Evolutionary conservation across 495 filamentous ascomycete species (phyloP), one percentile per base, ranked within the genome.

Genomic region (Aspergillus coremiiformis): DNA sequence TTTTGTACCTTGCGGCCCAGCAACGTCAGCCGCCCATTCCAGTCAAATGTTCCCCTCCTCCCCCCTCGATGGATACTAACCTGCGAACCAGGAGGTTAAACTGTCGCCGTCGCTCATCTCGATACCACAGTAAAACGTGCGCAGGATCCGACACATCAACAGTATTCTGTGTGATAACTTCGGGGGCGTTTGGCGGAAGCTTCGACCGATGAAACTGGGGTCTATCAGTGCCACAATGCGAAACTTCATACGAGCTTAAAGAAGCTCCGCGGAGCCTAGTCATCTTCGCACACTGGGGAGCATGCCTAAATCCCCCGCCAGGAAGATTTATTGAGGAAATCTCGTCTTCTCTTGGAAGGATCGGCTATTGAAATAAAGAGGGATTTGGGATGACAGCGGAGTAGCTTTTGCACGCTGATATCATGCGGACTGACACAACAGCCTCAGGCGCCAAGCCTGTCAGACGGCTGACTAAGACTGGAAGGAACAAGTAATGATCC

Each of bases 1-100:
- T 72, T 53, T 90, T 86, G 62, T 86, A 94, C 55, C 90, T 95
- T 62, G n/a, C 47, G 8, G 35, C 56, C 17, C 22, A 19, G 23
- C 29, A 11, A 32, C 32, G 46, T 63, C 56, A 60, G 52, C 41
- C 10, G 35, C 20, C 19, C 22, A 21, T 26, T 4, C 9, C n/a
- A 32, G 17, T 1, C 5, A 6, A 20, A 15, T 8, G 15, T 19
- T 35, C 27, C 22, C 14, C 22, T 8, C n/a, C n/a, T n/a, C n/a
- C n/a, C n/a, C n/a, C n/a, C n/a, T n/a, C n/a, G n/a, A n/a, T n/a
- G 7, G 20, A 44, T 10, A 63, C 67, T 66, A 50, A 77, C 77
- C 74, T 72, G 56, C 73, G 71, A 21, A 80, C 76, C 33, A 81
- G 62, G n/a, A 65, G 48, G 52, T 79, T 77, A 47, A 78, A 80